Evolutionary conservation across 2,329 filamentous ascomycete genomes (phyloP), one percentile per base, ranked within the genome.

Genomic region (Endoconidiophora polonica): DNA sequence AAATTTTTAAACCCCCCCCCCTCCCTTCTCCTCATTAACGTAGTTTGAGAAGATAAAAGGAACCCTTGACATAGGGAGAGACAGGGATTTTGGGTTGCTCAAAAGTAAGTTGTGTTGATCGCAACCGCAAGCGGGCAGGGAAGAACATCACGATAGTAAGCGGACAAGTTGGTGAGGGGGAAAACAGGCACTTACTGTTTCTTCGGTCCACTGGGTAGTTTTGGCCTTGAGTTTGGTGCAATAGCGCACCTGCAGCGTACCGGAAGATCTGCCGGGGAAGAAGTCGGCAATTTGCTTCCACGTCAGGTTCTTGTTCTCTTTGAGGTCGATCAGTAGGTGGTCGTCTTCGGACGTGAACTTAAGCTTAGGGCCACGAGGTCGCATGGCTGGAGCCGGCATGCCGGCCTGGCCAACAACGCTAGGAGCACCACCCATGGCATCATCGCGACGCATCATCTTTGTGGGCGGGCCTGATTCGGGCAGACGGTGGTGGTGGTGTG

Each of bases 251-350:
- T 95, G 88, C 54, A 95, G 67, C 26, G 88, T 94, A 16, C 88
- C 88, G 43, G 85, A 93, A 52, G 85, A 91, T 52, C 88, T 74
- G 1, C 87, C 88, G 0, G 88, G 88, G 58, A 95, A 95, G 66
- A 94, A 94, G 61, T 94, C 88, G 51, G 87, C 86, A 60, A 95
- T 95, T 69, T 95, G 88, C 66, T 94, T 94, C 88, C 88, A 95
- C 3, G 88, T 94, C 61, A 95, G 70, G 60, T 86, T 88, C 65
- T 91, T 93, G 60, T 91, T 88, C 66, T 95, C 88, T 64, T 95
- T 95, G 55, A 95, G 69, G 60, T 94, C 85, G 51, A 94, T 81
- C 49, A 95, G 71, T 44, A 94, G 68, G 57, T 84, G 80, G 63
- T 95, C 88, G 61, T 95, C 88, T 63, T 94, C 87, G 7, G 85